Base-by-base conservation (phyloP, 192 early-diverging fungal species). In the Lobosporangium transversale region DNA sequence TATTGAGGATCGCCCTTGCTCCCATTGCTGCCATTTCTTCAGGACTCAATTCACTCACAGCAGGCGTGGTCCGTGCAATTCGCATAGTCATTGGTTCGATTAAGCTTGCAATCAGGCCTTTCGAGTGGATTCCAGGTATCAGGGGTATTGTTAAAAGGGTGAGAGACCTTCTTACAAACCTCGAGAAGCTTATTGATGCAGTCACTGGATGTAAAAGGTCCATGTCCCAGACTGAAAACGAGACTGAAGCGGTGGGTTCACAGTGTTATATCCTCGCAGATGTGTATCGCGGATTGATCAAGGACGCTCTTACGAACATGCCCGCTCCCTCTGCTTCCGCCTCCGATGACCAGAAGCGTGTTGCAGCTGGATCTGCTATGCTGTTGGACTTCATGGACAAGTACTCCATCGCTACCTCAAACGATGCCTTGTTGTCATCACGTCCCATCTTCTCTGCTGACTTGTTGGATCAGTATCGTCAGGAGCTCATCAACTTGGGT, bases 371-470 rank as follows among this genome's bases (percentile, higher is more conserved):
- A 10, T 20, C 68, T 0, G 18, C 24, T 2, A n/a, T 60, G 14
- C 18, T 70, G 18, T 14, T 71, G 20, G 54, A 51, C 23, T 10
- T 71, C 17, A 40, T 40, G 8, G 14, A 14, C 37, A 40, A 40
- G 37, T 14, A 40, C 37, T 7, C 37, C 8, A 40, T 40, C 37
- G 37, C 8, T 40, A 40, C 7, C 37, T 10, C 8, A 5, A 69
- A 69, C 52, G 47, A 54, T 2, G 51, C 18, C 10, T 33, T 73
- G 17, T 17, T 58, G 44, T 11, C 26, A 12, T 43, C 29, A 4
- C 52, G 45, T 4, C 68, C 52, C 6, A 62, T 70, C 68, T 62
- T 70, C 35, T 36, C 43, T 0, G 23, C 43, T 4, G 18, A 32
- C 24, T 26, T 45, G 15, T 23, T 64, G 55, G 45, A 57, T 1